These are phyloP conservation scores for Trichoderma harzianum DNA, from an alignment of 2,329 filamentous ascomycete genomes.

Conservation along the genomic window DNA sequence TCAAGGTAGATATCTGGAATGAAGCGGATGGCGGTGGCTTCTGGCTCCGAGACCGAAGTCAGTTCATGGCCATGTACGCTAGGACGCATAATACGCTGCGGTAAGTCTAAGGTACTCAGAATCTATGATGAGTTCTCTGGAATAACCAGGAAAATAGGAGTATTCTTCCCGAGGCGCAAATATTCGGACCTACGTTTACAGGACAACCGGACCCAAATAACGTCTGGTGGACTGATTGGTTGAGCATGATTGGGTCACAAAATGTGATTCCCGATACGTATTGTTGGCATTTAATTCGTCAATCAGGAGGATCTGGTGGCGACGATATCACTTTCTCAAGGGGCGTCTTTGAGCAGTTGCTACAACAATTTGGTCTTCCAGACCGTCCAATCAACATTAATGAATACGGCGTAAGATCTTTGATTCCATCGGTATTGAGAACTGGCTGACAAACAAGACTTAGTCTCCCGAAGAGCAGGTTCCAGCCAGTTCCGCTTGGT, in stretches of 20 bases:
- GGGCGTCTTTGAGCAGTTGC: neutral
- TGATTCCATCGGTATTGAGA: too few species aligned
- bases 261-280: slow-evolving; percentile 8
- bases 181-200: slow-evolving; percentile 9
- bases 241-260: neutral
- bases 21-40: slow-evolving; percentile 41
- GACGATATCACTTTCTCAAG: slow-evolving; percentile 8
- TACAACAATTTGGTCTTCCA: slow-evolving; percentile 5
- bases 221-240: slow-evolving; percentile 16
- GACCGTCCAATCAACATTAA: slow-evolving; percentile 7
- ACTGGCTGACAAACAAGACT: neutral
- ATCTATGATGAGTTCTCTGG: neutral
- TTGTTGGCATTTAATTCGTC: slow-evolving; percentile 13
- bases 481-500: slow-evolving; percentile 11
- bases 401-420: slow-evolving; percentile 6
- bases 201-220: slow-evolving; percentile 9
- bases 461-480: slow-evolving; percentile 15
- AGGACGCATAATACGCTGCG: neutral
- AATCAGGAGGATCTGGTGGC: slow-evolving; percentile 3
- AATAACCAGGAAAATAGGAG: neutral
- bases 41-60: slow-evolving; percentile 3
- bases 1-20: slow-evolving; percentile 53
- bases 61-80: slow-evolving; percentile 6
- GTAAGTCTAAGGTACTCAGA: neutral
- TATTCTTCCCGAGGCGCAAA: slow-evolving; percentile 9